phyloP scores from a whole-genome alignment of 768 basidiomycete genomes.

The Serendipita sp. region DNA sequence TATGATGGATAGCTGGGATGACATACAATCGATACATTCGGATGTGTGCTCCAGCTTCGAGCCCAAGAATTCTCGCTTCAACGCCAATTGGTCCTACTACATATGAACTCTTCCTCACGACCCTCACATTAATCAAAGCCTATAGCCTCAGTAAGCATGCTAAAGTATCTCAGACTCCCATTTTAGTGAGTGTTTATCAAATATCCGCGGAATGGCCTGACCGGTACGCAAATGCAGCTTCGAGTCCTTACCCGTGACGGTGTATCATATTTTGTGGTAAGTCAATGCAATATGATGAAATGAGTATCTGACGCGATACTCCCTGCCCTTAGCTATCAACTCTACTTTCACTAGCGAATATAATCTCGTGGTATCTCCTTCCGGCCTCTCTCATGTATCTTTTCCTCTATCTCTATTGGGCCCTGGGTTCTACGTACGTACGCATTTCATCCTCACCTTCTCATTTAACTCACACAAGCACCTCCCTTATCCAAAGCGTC shows the following conservation, averaged over 20 bases:
- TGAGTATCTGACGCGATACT: not conserved
- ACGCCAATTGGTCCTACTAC: not conserved
- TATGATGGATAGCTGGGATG: not conserved
- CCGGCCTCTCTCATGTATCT: not conserved
- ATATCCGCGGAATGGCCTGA: not conserved
- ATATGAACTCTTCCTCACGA: conserved; percentile 1
- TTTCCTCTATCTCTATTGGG: not conserved
- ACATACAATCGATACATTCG: not conserved
- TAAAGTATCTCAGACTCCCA: not conserved
- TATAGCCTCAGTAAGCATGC: not conserved
- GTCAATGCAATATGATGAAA: not conserved
- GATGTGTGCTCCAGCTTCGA: not conserved
- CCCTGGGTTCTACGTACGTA: not conserved
- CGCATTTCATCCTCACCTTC: too few species aligned
- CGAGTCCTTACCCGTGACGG: not conserved
- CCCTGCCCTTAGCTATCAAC: not conserved
- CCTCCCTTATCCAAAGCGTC: not conserved
- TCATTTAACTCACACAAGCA: too few species aligned
- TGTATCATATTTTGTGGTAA: not conserved
- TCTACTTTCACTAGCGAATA: not conserved
- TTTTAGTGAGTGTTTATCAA: not conserved
- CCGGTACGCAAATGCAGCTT: not conserved
- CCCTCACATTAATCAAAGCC: not conserved
- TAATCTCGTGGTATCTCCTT: not conserved
- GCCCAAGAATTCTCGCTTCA: not conserved